Evolutionary conservation across 2,329 filamentous ascomycete genomes (phyloP).

Genomic region (Nigrograna mackinnonii): DNA sequence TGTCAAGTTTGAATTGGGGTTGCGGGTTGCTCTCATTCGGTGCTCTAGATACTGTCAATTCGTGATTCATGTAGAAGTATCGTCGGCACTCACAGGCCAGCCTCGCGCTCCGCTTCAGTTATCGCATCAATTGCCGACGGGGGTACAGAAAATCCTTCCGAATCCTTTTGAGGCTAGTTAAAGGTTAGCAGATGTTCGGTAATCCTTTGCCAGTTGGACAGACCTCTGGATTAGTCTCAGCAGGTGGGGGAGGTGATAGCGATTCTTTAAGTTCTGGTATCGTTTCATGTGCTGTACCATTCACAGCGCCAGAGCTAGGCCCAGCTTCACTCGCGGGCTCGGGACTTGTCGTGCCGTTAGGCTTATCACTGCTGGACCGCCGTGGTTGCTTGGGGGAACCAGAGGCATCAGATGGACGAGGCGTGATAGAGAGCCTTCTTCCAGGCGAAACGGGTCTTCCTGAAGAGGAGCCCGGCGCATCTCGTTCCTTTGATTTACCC

Average conservation of each 20-base stretch:
- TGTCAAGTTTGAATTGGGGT: conserved; percentile 75
- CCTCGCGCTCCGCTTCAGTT: conserved; percentile 73
- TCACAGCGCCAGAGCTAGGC: conserved; percentile 23
- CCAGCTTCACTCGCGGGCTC: conserved; percentile 20
- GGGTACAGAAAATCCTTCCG: conserved; percentile 78
- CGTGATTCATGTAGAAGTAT: not conserved
- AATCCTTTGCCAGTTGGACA: not conserved
- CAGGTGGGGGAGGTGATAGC: conserved; percentile 26
- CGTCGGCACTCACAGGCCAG: conserved; percentile 34
- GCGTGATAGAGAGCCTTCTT: conserved; percentile 28
- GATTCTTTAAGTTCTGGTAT: conserved; percentile 42
- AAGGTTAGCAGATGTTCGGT: not conserved
- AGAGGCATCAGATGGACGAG: conserved; percentile 33
- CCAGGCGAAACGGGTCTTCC: conserved; percentile 38
- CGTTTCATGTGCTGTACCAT: conserved; percentile 35
- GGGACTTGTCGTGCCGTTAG: conserved; percentile 34
- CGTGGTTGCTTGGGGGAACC: conserved; percentile 36
- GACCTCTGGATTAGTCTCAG: conserved; percentile 28
- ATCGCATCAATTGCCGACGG: conserved; percentile 62
- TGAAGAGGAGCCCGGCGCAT: conserved; percentile 40
- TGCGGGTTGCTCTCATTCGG: conserved; percentile 24
- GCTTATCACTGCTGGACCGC: conserved; percentile 23
- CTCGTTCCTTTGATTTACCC: conserved; percentile 66
- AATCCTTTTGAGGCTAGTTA: conserved; percentile 59
- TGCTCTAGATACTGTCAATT: conserved; percentile 5